These are phyloP conservation scores for Magnolia kwangsiensis DNA, from an alignment of 164 flowering plant species.

Conservation along the genomic window DNA sequence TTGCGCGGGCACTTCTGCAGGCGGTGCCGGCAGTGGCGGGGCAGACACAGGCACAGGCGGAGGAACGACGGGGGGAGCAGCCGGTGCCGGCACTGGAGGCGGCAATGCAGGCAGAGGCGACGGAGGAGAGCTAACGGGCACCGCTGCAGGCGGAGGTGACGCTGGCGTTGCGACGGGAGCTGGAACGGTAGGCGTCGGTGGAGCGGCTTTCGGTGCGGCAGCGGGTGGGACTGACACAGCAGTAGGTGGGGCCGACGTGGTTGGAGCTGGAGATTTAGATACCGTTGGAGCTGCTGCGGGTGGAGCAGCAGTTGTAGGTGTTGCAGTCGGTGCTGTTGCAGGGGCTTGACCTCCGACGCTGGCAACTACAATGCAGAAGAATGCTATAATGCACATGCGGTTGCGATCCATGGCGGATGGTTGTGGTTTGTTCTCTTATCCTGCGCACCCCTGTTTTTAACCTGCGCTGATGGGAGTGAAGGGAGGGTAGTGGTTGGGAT, in stretches of 20 bases:
- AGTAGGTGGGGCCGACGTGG: conserved; percentile 15
- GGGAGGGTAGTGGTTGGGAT: background rate
- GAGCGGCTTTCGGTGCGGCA: conserved; percentile 16
- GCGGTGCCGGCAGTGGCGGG: conserved; percentile 1
- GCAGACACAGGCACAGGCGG: conserved; percentile 15
- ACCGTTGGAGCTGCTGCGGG: conserved; percentile 7
- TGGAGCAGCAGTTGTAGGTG: conserved; percentile 22
- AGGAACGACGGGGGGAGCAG: background rate
- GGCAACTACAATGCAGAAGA: conserved; percentile 46
- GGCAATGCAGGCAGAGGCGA: conserved; percentile 27
- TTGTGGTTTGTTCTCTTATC: background rate
- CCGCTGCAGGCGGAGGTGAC: conserved; percentile 29
- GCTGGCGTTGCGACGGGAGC: conserved; percentile 15
- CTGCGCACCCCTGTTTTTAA: conserved; percentile 4
- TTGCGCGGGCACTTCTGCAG: conserved; percentile 25
- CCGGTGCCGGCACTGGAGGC: conserved; percentile 18
- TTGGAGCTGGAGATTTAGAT: conserved; percentile 12
- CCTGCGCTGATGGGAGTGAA: background rate
- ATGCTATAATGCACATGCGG: conserved; percentile 9
- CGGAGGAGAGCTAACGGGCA: conserved; percentile 25
- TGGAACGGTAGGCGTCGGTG: conserved; percentile 13
- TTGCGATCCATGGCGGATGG: conserved; percentile 20
- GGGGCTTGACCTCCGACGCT: conserved; percentile 51
- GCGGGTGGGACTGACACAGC: conserved; percentile 15
- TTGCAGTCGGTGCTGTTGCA: conserved; percentile 32